Evolutionary conservation across 169 alveolate species (phyloP).

Genomic region (Cyclospora cayetanensis): DNA sequence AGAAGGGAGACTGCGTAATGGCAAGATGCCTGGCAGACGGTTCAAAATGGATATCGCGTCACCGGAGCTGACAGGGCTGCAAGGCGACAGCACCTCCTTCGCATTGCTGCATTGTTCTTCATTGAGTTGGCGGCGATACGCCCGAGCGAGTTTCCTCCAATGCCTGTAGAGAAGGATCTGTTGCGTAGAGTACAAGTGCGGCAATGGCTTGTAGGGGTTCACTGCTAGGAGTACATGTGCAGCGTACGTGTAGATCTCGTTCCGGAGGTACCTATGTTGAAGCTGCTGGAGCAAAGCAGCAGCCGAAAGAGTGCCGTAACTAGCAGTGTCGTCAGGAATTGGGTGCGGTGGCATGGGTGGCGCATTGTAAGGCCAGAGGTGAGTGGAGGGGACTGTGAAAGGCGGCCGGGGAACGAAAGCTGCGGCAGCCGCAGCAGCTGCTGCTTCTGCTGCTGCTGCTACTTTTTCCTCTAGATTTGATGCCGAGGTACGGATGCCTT

Average conservation of each 20-base stretch:
- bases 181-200: slow-evolving; percentile 68
- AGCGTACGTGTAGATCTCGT: slow-evolving; percentile 92
- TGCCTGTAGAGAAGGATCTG: slow-evolving; percentile 13
- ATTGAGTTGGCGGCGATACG: neutral
- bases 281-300: slow-evolving; percentile 56
- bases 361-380: slow-evolving; percentile 54
- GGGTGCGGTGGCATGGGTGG: slow-evolving; percentile 61
- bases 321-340: slow-evolving; percentile 52
- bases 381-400: slow-evolving; percentile 21
- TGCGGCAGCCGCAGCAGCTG: neutral
- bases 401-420: neutral
- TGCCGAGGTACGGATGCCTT: neutral
- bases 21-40: neutral
- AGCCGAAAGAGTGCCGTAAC: slow-evolving; percentile 44
- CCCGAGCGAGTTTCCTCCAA: slow-evolving; percentile 35
- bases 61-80: too few species aligned
- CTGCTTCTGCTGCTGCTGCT: neutral
- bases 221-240: slow-evolving; percentile 97
- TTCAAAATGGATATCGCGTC: neutral
- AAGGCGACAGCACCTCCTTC: neutral
- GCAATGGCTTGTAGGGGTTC: slow-evolving; percentile 91
- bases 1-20: neutral
- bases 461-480: neutral
- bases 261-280: slow-evolving; percentile 39
- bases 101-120: neutral